These are phyloP conservation scores for Penicillium longicatenatum DNA, from an alignment of 495 filamentous ascomycete species.

Conservation along the genomic window DNA sequence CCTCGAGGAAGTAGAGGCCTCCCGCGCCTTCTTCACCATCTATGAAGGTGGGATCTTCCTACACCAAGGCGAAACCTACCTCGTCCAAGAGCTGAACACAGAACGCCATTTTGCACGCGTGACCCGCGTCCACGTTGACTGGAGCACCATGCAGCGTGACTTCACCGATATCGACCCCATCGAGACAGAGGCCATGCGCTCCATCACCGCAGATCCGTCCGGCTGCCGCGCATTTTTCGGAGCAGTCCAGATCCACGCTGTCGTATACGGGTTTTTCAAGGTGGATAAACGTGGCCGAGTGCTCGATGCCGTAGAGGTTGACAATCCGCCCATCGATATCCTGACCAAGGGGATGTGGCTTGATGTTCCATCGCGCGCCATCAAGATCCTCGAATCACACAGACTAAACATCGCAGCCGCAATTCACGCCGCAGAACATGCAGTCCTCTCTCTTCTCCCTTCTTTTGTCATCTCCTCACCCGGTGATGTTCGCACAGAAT, in stretches of 20 bases:
- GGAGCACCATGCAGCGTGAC: slow-evolving; percentile 91
- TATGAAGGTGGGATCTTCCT: slow-evolving; percentile 98
- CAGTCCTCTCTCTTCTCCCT: slow-evolving; percentile 80
- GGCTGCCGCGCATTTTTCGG: slow-evolving; percentile 77
- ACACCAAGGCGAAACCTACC: slow-evolving; percentile 89
- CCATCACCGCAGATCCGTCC: slow-evolving; percentile 49
- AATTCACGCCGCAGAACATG: slow-evolving; percentile 94
- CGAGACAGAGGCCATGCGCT: slow-evolving; percentile 80
- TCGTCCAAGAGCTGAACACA: slow-evolving; percentile 85
- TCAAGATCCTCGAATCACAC: slow-evolving; percentile 73
- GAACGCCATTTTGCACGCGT: slow-evolving; percentile 76
- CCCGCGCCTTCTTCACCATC: slow-evolving; percentile 90
- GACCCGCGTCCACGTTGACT: slow-evolving; percentile 85
- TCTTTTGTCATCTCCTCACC: slow-evolving; percentile 86
- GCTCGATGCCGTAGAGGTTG: slow-evolving; percentile 88
- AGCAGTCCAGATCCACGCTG: slow-evolving; percentile 75
- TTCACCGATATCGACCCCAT: slow-evolving; percentile 94
- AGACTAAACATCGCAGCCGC: slow-evolving; percentile 82
- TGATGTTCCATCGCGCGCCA: slow-evolving; percentile 77
- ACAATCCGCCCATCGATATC: slow-evolving; percentile 87
- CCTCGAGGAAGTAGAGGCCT: slow-evolving; percentile 94
- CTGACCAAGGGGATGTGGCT: slow-evolving; percentile 94
- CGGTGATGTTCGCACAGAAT: slow-evolving; percentile 91
- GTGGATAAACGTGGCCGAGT: slow-evolving; percentile 78
- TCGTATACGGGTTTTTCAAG: slow-evolving; percentile 97